Evolutionary conservation across 2,329 filamentous ascomycete genomes (phyloP).

Genomic region (Penicillium sp.): DNA sequence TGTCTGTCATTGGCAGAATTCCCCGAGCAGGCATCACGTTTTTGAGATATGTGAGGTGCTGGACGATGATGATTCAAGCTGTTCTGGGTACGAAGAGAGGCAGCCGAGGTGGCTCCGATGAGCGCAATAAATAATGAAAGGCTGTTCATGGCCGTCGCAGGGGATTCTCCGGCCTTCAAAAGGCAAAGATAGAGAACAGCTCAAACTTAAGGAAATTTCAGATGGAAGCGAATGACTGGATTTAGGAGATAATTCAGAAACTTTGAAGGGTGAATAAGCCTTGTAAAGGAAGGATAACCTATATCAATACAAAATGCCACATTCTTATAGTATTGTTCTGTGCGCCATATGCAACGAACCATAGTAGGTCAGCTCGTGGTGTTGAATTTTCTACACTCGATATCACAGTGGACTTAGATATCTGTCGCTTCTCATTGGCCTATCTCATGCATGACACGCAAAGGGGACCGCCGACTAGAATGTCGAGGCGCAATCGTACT

Average conservation of each 20-base stretch:
- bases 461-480: background rate
- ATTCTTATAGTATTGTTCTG: background rate
- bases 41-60: background rate
- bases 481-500: background rate
- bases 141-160: background rate
- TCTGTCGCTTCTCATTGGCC: background rate
- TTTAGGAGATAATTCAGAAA: background rate
- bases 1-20: constrained; percentile 33
- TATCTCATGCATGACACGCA: background rate
- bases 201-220: background rate
- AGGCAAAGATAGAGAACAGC: background rate
- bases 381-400: background rate
- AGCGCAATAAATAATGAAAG: background rate
- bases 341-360: background rate
- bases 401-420: background rate
- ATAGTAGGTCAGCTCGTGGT: background rate
- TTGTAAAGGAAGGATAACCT: background rate
- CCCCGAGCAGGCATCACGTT: constrained; percentile 12
- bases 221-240: background rate
- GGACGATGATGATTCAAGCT: background rate
- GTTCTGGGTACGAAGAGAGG: background rate
- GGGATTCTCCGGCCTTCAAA: background rate
- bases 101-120: background rate
- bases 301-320: background rate
- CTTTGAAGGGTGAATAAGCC: background rate